Base-by-base conservation (phyloP, 2,329 filamentous ascomycete species). In the Penicillium sp. region DNA sequence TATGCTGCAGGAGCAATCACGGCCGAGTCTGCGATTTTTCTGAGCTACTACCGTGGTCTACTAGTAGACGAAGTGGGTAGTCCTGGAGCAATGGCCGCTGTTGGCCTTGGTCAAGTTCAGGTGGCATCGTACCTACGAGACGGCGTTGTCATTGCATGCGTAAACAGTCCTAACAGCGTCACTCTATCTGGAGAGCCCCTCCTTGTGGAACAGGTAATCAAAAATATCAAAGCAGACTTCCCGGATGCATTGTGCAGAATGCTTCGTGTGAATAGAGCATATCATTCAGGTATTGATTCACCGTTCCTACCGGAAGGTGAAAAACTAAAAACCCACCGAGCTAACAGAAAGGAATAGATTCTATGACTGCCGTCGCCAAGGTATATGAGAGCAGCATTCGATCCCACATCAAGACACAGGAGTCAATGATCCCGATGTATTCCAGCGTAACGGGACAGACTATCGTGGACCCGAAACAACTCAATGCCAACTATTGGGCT, bases 1-100 rank as follows among this genome's bases (percentile, higher is more conserved):
- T 78, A 75, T 62, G 71, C 73, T 3, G 65, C 70, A 0, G 68
- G 71, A 1, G 66, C 67, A 2, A 65, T 71, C 6, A 57, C 65
- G 0, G 59, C 61, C 13, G 40, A 52, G 14, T 49, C 42, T 13
- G 70, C 70, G 0, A 71, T 73, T 0, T 28, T 58, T 2, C 19
- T 69, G 16, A 64, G 67, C 8, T 72, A 71, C 11, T 69, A 64
- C 28, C 66, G 71, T 4, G 71, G 69, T 0, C 55, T 60, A 22
- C 28, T 59, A 4, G 48, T 40, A 25, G 43, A 51, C 8, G 43
- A 60, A 11, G 16, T 48, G 3, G 63, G 67, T 1, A 30, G 37
- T 5, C 4, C 7, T 19, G 57, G 59, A 3, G 61, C 64, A 3
- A 74, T 74, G 71, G 65, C 65, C 5, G 70, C 68, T 0, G 64